Percentiles rank a stretch among this genome's conserved stretches.
Evolutionary conservation across 495 filamentous ascomycete species (phyloP).

Genomic region (Immersiella caudata): DNA sequence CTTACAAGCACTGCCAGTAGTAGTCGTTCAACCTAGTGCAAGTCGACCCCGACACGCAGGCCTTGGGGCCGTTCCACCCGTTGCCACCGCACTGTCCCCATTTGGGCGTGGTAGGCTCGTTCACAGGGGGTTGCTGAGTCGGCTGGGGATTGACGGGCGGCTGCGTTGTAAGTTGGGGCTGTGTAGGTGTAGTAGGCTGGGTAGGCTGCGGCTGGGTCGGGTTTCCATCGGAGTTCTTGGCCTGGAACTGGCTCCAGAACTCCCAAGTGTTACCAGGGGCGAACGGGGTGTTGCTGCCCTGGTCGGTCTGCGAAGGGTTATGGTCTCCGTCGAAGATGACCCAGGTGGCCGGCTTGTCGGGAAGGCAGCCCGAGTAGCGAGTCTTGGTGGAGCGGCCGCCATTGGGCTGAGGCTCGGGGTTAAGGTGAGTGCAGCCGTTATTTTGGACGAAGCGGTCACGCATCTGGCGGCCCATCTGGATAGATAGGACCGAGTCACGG

Average conservation of each 20-base stretch:
- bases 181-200: not conserved
- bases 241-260: conserved; percentile 27
- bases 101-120: conserved; percentile 26
- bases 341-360: conserved; percentile 36
- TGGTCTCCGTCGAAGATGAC: conserved; percentile 33
- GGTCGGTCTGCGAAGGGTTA: conserved; percentile 29
- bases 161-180: conserved; percentile 4
- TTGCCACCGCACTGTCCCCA: conserved; percentile 49
- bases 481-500: conserved; percentile 35
- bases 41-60: conserved; percentile 31
- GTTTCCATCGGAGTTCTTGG: conserved; percentile 12
- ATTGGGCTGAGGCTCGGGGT: conserved; percentile 25
- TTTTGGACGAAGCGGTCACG: conserved; percentile 39
- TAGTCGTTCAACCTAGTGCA: conserved; percentile 35
- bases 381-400: conserved; percentile 34
- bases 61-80: conserved; percentile 41
- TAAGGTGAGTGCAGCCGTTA: conserved; percentile 39
- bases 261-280: conserved; percentile 38
- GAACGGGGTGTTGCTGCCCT: conserved; percentile 31
- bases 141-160: not conserved
- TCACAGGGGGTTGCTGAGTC: not conserved
- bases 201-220: conserved; percentile 3
- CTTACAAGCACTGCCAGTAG: conserved; percentile 30
- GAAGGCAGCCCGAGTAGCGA: conserved; percentile 33
- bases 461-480: conserved; percentile 33